Conservation (phyloP, 805 yeast genomes). For the Metschnikowia amazonensis region DNA sequence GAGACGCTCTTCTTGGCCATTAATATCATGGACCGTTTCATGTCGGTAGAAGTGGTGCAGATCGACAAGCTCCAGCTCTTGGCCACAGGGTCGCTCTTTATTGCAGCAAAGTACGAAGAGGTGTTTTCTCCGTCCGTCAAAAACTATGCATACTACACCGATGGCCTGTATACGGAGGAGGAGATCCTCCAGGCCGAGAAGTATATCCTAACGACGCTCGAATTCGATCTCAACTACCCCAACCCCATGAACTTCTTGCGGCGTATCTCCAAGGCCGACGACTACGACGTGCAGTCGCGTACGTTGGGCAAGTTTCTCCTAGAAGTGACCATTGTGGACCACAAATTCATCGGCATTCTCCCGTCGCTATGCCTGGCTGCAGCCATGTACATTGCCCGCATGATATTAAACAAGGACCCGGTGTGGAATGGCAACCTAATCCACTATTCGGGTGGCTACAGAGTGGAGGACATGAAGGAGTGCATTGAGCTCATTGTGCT, state of each 20-base stretch:
- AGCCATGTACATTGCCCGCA: slow-evolving; percentile 79
- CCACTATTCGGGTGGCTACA: slow-evolving; percentile 89
- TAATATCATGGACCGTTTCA: slow-evolving; percentile 82
- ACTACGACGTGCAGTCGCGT: slow-evolving; percentile 78
- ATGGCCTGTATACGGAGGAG: slow-evolving; percentile 75
- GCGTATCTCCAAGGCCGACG: slow-evolving; percentile 86
- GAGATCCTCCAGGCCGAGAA: slow-evolving; percentile 83
- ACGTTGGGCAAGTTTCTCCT: slow-evolving; percentile 80
- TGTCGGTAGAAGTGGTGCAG: slow-evolving; percentile 69
- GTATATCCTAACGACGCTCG: slow-evolving; percentile 64
- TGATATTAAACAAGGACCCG: slow-evolving; percentile 58
- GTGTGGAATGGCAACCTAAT: slow-evolving; percentile 85
- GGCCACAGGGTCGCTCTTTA: slow-evolving; percentile 80
- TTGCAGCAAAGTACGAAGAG: slow-evolving; percentile 93
- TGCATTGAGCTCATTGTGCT: slow-evolving; percentile 72
- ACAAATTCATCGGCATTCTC: slow-evolving; percentile 63
- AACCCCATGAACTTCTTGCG: slow-evolving; percentile 88
- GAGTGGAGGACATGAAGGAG: slow-evolving; percentile 65
- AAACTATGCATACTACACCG: slow-evolving; percentile 84
- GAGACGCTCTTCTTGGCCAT: slow-evolving; percentile 82
- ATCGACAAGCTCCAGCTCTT: slow-evolving; percentile 78
- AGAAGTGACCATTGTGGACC: slow-evolving; percentile 74
- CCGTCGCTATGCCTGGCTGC: slow-evolving; percentile 85
- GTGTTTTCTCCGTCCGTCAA: slow-evolving; percentile 82
- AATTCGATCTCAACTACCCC: slow-evolving; percentile 77